Base-by-base conservation (phyloP, 805 yeast species). In the Zygoascus bituminiphila region DNA sequence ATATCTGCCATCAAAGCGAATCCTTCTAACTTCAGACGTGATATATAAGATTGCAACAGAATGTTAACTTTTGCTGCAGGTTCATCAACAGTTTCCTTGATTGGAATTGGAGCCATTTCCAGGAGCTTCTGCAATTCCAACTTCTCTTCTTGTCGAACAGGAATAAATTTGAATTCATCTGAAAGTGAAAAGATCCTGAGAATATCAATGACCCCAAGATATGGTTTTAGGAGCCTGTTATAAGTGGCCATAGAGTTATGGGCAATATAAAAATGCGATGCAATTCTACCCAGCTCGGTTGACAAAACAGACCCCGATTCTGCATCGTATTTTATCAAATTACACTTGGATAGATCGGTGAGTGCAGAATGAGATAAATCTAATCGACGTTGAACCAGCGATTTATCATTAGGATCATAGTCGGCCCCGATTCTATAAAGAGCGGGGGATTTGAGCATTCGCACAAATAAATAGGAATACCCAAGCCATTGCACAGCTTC, bases 1-100 rank as follows among this genome's bases (percentile, higher is more conserved):
- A 89, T 88, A 68, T 93, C 99, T 0, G 96, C 80, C 75, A 84
- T 79, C 51, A 94, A 66, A 0, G 97, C 96, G 68, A 87, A 86
- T 0, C 98, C 98, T 0, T 84, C 93, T 15, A 93, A 69, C 8
- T 72, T 68, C 21, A 89, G 68, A 33, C 81, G 67, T 1, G 96
- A 84, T n/a, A 93, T 85, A 58, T 85, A 88, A 0, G 96, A 77
- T 60, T 93, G 98, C 10, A 93, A 67, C 33, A 93, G 64, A 6
- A 88, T 78, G 55, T 82, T 88, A 19, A 86, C 76, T 62, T 93
- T 93, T 0, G 95, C 84, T 15, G 78, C 62, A 0, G 89, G 81
- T 50, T 87, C 91, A 41, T 74, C 79, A 0, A 81, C 67, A 3
- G 74, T 65, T 53, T 87, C 96, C 57, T 78, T 81, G 23, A 93